Base-by-base conservation (phyloP, 805 yeast species). In the Lipomyces starkeyi region DNA sequence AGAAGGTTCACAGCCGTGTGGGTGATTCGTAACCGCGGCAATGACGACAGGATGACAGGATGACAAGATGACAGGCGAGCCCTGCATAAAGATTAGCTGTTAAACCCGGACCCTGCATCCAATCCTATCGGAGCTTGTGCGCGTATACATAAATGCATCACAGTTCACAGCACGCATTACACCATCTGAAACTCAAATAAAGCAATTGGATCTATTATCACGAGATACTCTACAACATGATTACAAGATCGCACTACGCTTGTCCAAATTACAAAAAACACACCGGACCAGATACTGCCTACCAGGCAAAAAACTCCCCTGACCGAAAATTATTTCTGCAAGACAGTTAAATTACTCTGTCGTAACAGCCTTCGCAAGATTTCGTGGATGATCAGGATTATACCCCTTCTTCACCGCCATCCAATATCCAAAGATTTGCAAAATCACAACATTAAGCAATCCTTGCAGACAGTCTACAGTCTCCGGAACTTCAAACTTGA, bases 381-480 rank as follows among this genome's bases (percentile, higher is more conserved):
- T 95, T 82, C 99, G 88, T 73, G 99, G 99, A 88, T 94, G 94
- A 80, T 95, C 99, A 66, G 96, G 99, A 77, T 95, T 97, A 74
- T 91, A 89, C 49, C 98, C 98, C 78, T 94, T 91, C 81, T 89
- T 88, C 63, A 92, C 94, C 64, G 99, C 98, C 76, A 95, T 85
- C 95, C 97, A 93, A 83, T 95, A 95, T 76, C 97, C 90, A 87
- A 93, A 93, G 80, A 95, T 85, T 81, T 95, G 99, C 78, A 95
- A 80, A 65, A 98, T 99, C 75, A 95, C 87, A 72, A 95, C 95
- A 77, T 94, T 95, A 77, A 95, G 84, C 76, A 95, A 83, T 59
- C 99, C 99, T 84, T 95, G 99, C 80, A 95, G 85, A 82, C 99
- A 95, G 80, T 95, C 99, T 67, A 93, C 97, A 3, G 98, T 92